A percentile compares a stretch with the other conserved stretches of the same genome.
phyloP scores from a whole-genome alignment of 176 grass and related monocot species.

The Ensete glaucum region DNA sequence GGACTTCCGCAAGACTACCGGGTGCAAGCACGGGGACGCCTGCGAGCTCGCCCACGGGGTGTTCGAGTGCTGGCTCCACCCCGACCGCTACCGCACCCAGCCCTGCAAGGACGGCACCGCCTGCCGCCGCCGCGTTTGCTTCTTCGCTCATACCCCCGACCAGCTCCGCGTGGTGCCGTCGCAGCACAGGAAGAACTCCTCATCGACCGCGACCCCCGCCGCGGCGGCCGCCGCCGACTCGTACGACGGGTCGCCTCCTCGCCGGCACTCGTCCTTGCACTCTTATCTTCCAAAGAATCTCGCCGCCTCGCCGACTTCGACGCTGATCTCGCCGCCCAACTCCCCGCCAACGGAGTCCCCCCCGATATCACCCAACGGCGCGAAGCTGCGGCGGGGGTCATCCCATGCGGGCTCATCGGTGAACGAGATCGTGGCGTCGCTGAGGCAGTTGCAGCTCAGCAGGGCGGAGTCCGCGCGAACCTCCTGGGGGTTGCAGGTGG shows the following conservation, averaged over 20 bases:
- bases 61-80: constrained; percentile 17
- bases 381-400: background rate
- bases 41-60: constrained; percentile 11
- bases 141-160: constrained; percentile 12
- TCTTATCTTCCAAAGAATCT: background rate
- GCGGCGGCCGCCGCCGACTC: background rate
- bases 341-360: constrained; percentile 1
- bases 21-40: constrained; percentile 2
- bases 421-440: constrained; percentile 6
- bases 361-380: background rate
- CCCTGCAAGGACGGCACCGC: constrained; percentile 13
- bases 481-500: background rate
- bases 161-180: constrained; percentile 1
- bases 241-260: too few relatives aligned
- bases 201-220: background rate
- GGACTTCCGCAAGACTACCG: constrained; percentile 5
- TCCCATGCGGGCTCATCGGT: background rate
- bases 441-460: background rate
- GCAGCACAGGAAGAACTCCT: background rate
- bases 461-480: background rate
- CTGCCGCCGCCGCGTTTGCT: constrained; percentile 11
- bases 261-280: background rate
- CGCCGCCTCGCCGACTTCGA: background rate
- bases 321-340: background rate
- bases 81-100: constrained; percentile 8